phyloP scores from a whole-genome alignment of 768 basidiomycete species.

The Leccinum olivaceopallidum region DNA sequence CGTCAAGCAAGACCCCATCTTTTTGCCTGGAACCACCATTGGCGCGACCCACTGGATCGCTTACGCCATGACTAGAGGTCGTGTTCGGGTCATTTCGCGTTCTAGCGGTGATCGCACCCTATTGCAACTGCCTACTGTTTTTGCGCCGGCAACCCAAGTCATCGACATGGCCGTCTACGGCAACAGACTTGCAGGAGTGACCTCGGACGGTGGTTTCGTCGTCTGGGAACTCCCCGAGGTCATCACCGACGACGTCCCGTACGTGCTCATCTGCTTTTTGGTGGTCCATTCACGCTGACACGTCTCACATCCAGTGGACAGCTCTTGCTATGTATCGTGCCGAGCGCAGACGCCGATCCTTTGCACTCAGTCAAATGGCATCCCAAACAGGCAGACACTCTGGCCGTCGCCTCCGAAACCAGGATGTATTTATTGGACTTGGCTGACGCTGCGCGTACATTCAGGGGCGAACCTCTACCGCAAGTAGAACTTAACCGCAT shows the following conservation, averaged over 20 bases:
- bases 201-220: constrained; percentile 86
- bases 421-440: constrained; percentile 79
- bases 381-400: constrained; percentile 73
- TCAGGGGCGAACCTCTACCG: constrained; percentile 64
- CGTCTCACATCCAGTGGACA: constrained; percentile 49
- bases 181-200: constrained; percentile 82
- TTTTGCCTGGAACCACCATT: constrained; percentile 84
- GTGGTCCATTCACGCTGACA: constrained; percentile 2
- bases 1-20: constrained; percentile 82
- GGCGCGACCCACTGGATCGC: constrained; percentile 93
- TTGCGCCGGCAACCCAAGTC: constrained; percentile 66
- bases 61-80: constrained; percentile 90
- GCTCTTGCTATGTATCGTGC: constrained; percentile 70
- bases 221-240: constrained; percentile 85
- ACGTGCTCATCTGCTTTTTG: constrained; percentile 34
- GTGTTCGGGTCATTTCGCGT: constrained; percentile 85
- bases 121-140: constrained; percentile 68
- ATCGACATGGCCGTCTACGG: constrained; percentile 86
- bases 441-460: constrained; percentile 55
- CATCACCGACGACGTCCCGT: constrained; percentile 88
- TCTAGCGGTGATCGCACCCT: constrained; percentile 87
- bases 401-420: constrained; percentile 81
- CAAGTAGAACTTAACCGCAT: constrained; percentile 72
- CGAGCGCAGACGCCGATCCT: constrained; percentile 52
- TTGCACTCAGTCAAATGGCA: constrained; percentile 89